These are phyloP conservation scores for Puccinellia tenuiflora DNA, from an alignment of 176 grass and related monocot species.

Conservation along the genomic window DNA sequence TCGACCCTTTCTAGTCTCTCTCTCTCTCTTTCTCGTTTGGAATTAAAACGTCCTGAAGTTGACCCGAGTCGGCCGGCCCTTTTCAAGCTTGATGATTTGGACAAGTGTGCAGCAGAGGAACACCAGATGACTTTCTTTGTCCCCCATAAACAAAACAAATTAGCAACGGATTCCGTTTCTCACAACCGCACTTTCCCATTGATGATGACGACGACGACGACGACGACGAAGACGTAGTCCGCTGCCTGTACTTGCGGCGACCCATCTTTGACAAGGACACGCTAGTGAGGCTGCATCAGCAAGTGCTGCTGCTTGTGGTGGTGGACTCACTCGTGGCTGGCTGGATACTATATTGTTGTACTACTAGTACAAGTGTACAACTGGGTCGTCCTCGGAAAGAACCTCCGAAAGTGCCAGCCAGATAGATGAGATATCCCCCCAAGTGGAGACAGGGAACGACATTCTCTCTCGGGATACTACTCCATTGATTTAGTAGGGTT, in stretches of 20 bases:
- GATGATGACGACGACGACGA: neutral
- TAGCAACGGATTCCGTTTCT: neutral
- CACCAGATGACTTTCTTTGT: neutral
- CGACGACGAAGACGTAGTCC: neutral
- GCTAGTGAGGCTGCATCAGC: neutral
- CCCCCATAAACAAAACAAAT: neutral
- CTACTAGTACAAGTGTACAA: neutral
- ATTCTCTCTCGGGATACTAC: neutral
- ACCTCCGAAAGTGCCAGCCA: slow-evolving; percentile 31
- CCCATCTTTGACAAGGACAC: neutral
- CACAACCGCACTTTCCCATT: neutral
- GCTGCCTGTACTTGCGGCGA: neutral
- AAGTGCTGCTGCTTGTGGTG: neutral
- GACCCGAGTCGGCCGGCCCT: neutral
- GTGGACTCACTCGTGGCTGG: neutral
- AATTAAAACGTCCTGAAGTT: neutral
- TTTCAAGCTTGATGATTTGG: neutral
- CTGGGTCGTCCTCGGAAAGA: slow-evolving; percentile 28
- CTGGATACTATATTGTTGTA: neutral
- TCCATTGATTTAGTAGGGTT: slow-evolving; percentile 31
- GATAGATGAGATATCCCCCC: slow-evolving; percentile 6
- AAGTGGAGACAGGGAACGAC: neutral
- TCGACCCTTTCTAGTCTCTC: neutral
- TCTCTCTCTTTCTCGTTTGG: neutral
- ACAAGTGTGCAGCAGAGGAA: neutral